Conservation (phyloP, 306 rosid species). For the Hippophae gyantsensis region DNA sequence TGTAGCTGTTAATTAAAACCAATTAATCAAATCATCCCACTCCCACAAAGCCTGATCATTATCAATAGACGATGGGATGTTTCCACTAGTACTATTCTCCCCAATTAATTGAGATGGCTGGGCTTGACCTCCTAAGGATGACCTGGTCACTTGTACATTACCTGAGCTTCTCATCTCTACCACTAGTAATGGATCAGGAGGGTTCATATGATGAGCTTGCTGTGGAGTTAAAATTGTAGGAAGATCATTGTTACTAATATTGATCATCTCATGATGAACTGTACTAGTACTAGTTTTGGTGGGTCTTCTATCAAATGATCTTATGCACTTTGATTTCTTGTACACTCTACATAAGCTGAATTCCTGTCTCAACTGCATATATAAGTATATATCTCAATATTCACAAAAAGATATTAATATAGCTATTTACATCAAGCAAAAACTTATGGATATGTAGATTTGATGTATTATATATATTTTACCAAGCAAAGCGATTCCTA, state of each 20-base stretch:
- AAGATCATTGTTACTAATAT: neutral
- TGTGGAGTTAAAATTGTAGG: neutral
- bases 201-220: neutral
- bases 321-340: slow-evolving; percentile 64
- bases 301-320: slow-evolving; percentile 75
- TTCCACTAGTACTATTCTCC: slow-evolving; percentile 4
- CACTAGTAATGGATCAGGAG: neutral
- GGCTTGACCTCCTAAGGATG: slow-evolving; percentile 32
- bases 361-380: slow-evolving; percentile 60
- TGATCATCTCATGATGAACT: neutral
- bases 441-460: too few species aligned
- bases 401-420: too few species aligned
- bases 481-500: too few species aligned
- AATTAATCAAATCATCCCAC: slow-evolving; percentile 50
- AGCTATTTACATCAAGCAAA: neutral
- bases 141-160: slow-evolving; percentile 35
- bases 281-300: slow-evolving; percentile 6
- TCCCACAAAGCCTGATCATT: slow-evolving; percentile 26
- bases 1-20: slow-evolving; percentile 15
- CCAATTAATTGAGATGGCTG: slow-evolving; percentile 19
- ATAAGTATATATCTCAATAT: neutral
- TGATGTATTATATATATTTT: too few species aligned
- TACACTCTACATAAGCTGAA: slow-evolving; percentile 75
- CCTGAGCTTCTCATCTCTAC: slow-evolving; percentile 17
- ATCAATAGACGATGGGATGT: neutral